A percentile compares a stretch with the other conserved stretches of the same genome.
These are phyloP conservation scores for Triticum dicoccoides DNA, from an alignment of 176 grass and related monocot species.

Conservation along the genomic window DNA sequence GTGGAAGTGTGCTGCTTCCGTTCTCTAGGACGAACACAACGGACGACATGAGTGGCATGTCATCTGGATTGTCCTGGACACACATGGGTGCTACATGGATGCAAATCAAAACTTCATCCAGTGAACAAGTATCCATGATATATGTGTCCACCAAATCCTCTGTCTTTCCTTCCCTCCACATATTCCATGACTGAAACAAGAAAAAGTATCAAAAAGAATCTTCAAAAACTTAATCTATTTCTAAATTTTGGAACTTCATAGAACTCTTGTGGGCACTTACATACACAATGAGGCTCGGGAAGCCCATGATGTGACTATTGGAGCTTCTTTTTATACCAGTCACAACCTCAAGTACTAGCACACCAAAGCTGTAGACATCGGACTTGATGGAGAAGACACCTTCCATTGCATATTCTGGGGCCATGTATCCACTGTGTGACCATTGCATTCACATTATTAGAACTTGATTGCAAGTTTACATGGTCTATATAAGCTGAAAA, in stretches of 20 bases:
- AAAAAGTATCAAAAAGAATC: neutral
- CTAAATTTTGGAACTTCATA: neutral
- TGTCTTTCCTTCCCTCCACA: neutral
- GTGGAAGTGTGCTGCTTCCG: constrained; percentile 13
- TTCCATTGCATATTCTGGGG: constrained; percentile 62
- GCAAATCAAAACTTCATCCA: neutral
- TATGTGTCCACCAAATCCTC: neutral
- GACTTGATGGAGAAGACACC: constrained; percentile 47
- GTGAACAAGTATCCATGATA: neutral
- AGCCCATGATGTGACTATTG: neutral
- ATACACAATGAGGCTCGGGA: constrained; percentile 40
- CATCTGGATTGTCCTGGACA: neutral
- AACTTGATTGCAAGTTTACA: neutral
- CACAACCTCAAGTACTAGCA: constrained; percentile 45
- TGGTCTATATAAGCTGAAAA: neutral
- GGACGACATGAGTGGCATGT: neutral
- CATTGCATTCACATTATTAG: neutral
- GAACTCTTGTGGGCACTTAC: constrained; percentile 1
- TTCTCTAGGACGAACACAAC: constrained; percentile 38
- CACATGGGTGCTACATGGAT: neutral
- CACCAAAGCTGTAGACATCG: constrained; percentile 53
- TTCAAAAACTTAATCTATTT: neutral
- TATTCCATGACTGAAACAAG: constrained; percentile 15
- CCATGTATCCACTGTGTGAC: constrained; percentile 41
- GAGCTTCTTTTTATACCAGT: constrained; percentile 38